A percentile compares a stretch with the other conserved stretches of the same genome.
Conservation (phyloP, 805 yeast species). For the Pichia pseudocactophila region DNA sequence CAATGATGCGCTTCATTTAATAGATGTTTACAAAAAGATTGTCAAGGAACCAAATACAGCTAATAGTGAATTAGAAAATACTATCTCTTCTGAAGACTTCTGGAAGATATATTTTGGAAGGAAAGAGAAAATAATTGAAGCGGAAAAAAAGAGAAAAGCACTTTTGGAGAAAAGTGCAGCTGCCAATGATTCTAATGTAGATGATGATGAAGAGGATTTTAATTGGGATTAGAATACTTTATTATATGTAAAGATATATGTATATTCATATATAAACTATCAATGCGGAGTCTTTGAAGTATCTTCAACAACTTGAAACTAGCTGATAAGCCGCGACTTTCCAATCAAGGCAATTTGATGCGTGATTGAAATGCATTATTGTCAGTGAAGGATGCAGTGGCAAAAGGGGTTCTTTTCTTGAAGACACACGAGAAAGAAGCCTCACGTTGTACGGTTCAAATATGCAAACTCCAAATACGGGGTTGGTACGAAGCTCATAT, state of each 20-base stretch:
- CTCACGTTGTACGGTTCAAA: neutral
- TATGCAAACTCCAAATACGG: slow-evolving; percentile 7
- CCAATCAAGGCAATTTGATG: neutral
- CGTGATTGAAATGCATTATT: neutral
- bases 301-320: too few relatives aligned
- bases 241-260: too few relatives aligned
- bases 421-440: too few relatives aligned
- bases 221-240: slow-evolving; percentile 37
- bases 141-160: slow-evolving; percentile 59
- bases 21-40: slow-evolving; percentile 45
- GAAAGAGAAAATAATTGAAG: slow-evolving; percentile 43
- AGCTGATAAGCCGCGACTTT: neutral
- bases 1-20: slow-evolving; percentile 41
- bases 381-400: neutral
- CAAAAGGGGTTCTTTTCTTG: neutral
- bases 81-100: slow-evolving; percentile 40
- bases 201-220: slow-evolving; percentile 42
- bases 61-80: slow-evolving; percentile 16
- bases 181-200: slow-evolving; percentile 22
- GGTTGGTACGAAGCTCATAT: neutral
- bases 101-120: slow-evolving; percentile 67
- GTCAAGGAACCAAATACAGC: slow-evolving; percentile 29
- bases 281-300: too few relatives aligned
- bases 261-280: too few relatives aligned
- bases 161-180: slow-evolving; percentile 36